These are phyloP conservation scores for Phytophthora brassicae DNA, from an alignment of 352 stramenopile species.

Conservation along the genomic window DNA sequence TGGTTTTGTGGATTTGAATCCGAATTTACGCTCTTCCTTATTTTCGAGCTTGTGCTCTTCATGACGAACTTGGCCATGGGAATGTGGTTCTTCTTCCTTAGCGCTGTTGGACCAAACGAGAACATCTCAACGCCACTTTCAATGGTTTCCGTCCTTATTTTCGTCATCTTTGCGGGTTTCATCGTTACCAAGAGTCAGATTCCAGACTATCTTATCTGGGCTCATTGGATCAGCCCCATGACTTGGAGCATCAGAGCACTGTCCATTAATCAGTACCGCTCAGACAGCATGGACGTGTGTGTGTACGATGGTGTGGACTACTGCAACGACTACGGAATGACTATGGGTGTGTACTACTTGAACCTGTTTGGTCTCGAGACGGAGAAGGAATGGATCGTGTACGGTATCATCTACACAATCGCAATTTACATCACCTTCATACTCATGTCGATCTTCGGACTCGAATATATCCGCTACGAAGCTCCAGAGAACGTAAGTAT, in stretches of 20 bases:
- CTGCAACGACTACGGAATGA: no score
- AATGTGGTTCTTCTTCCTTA: constrained; percentile 54
- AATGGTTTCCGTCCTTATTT: constrained; percentile 46
- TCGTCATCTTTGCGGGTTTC: constrained; percentile 53
- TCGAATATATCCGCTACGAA: no score
- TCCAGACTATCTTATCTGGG: constrained; percentile 41
- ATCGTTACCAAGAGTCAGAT: constrained; percentile 52
- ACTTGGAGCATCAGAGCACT: constrained; percentile 45
- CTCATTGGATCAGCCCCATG: constrained; percentile 64
- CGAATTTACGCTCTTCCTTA: constrained; percentile 29
- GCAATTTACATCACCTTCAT: no score
- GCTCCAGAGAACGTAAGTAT: no score
- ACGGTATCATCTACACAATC: no score
- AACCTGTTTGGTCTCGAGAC: no score
- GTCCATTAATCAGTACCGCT: constrained; percentile 47
- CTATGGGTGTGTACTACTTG: no score
- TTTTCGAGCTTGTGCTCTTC: constrained; percentile 47
- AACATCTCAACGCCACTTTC: constrained; percentile 40
- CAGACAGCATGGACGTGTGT: constrained; percentile 28
- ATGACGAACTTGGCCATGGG: constrained; percentile 50
- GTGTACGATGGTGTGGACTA: no score
- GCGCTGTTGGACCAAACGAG: constrained; percentile 26
- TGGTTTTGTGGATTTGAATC: constrained; percentile 72
- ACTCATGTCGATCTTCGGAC: no score
- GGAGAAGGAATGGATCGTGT: no score